phyloP scores from a whole-genome alignment of 352 stramenopile genomes.

The Phytophthora hybrid region DNA sequence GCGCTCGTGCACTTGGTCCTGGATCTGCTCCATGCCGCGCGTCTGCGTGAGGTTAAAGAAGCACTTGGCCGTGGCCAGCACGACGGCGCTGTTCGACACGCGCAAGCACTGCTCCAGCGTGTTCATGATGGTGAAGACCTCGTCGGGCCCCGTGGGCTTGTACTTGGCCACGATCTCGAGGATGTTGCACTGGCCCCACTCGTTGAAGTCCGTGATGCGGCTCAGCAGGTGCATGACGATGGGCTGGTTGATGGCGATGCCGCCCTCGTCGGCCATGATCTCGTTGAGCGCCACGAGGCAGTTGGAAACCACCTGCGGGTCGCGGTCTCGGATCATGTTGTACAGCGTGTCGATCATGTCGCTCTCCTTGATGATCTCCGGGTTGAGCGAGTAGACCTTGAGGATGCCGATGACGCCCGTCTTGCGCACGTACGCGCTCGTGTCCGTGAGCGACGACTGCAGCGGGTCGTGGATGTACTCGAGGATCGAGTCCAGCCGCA shows the following conservation, averaged over 20 bases:
- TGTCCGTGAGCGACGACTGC: constrained; percentile 94
- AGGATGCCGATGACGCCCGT: constrained; percentile 99
- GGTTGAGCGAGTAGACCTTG: constrained; percentile 96
- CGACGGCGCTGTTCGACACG: constrained; percentile 96
- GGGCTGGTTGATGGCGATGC: constrained; percentile 97
- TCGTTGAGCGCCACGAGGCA: constrained; percentile 98
- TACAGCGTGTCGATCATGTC: constrained; percentile 98
- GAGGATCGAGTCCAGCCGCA: constrained; percentile 97
- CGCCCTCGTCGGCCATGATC: constrained; percentile 97
- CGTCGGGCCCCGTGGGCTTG: constrained; percentile 94
- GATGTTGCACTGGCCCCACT: constrained; percentile 98
- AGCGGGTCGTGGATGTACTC: constrained; percentile 98
- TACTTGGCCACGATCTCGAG: constrained; percentile 96
- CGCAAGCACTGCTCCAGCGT: constrained; percentile 95
- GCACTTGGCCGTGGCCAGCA: constrained; percentile 97
- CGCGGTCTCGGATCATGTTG: constrained; percentile 98
- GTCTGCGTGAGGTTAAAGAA: constrained; percentile 97
- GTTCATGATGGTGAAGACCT: constrained; percentile 99
- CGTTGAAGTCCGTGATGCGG: constrained; percentile 98
- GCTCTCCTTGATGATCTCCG: constrained; percentile 92
- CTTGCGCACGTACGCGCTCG: constrained; percentile 98
- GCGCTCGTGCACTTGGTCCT: constrained; percentile 90
- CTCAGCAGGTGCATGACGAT: constrained; percentile 98
- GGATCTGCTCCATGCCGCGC: constrained; percentile 86
- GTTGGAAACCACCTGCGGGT: constrained; percentile 98